phyloP scores from a whole-genome alignment of 495 filamentous ascomycete genomes.

The Aspergillus egyptiacus region DNA sequence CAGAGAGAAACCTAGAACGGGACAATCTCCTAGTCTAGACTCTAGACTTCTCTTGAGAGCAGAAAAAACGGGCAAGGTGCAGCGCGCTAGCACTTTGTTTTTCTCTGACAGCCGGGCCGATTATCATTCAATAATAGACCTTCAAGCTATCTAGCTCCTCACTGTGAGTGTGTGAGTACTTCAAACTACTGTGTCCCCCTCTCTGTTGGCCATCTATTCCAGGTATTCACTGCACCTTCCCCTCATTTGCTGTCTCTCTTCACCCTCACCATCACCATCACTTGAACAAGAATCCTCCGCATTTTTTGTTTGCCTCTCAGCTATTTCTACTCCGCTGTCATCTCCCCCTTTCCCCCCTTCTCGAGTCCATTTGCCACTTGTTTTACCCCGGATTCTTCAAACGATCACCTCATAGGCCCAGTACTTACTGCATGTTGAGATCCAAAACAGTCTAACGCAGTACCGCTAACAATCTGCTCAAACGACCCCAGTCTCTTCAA shows the following conservation, averaged over 20 bases:
- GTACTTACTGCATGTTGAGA: conserved; percentile 3
- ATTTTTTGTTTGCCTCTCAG: conserved; percentile 6
- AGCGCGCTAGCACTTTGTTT: conserved; percentile 26
- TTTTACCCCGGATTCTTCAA: not conserved
- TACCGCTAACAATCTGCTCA: conserved; percentile 11
- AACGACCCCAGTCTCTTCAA: conserved; percentile 8
- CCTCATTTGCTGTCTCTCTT: conserved; percentile 5
- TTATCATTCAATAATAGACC: not conserved
- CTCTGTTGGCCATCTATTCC: conserved; percentile 1
- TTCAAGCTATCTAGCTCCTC: conserved; percentile 13
- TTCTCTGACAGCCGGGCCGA: conserved; percentile 9
- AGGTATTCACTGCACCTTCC: no score
- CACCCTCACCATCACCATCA: conserved; percentile 8
- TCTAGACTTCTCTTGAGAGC: conserved; percentile 8
- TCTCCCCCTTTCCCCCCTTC: conserved; percentile 12
- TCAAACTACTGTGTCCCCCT: not conserved
- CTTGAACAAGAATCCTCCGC: conserved; percentile 6
- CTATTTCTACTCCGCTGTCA: not conserved
- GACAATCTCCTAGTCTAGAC: conserved; percentile 19
- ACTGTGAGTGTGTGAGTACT: conserved; percentile 16
- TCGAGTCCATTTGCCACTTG: not conserved
- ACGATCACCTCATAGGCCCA: no score
- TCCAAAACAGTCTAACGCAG: conserved; percentile 7
- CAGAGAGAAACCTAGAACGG: conserved; percentile 12
- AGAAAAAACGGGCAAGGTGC: conserved; percentile 25